phyloP scores from a whole-genome alignment of 768 basidiomycete genomes.

The Pisolithus albus region DNA sequence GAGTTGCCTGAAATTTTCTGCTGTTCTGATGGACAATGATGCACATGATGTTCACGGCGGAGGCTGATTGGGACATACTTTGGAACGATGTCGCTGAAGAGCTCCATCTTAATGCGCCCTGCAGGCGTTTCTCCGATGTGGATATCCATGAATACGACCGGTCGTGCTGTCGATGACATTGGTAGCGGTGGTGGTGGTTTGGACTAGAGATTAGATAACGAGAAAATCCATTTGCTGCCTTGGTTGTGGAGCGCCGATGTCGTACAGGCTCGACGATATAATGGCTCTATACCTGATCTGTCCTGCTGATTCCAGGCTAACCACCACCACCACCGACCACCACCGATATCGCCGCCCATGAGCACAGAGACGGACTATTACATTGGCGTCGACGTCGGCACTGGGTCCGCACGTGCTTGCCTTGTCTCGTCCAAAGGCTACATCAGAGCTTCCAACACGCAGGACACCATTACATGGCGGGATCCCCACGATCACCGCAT shows the following conservation, averaged over 20 bases:
- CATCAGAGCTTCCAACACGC: constrained; percentile 71
- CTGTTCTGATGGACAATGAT: constrained; percentile 53
- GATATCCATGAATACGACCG: constrained; percentile 95
- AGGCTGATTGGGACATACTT: constrained; percentile 48
- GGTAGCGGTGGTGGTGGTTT: constrained; percentile 1
- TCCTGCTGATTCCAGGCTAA: not conserved
- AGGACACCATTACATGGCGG: constrained; percentile 81
- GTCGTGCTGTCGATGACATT: constrained; percentile 54
- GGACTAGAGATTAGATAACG: not conserved
- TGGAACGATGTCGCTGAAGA: constrained; percentile 93
- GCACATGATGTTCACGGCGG: not conserved
- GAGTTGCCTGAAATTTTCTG: constrained; percentile 95
- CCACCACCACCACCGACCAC: not conserved
- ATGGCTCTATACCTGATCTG: no score
- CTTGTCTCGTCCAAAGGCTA: constrained; percentile 65
- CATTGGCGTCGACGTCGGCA: constrained; percentile 82
- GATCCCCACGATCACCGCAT: constrained; percentile 81
- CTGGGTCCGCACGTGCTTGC: constrained; percentile 86
- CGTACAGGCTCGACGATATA: no score
- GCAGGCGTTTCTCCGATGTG: constrained; percentile 95
- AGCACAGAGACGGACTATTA: constrained; percentile 40
- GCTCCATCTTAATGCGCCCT: constrained; percentile 93
- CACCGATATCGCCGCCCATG: constrained; percentile 21
- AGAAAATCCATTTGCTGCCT: not conserved
- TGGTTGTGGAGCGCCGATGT: no score